These are phyloP conservation scores for Candida manassasensis DNA, from an alignment of 805 yeast genomes.

Conservation along the genomic window DNA sequence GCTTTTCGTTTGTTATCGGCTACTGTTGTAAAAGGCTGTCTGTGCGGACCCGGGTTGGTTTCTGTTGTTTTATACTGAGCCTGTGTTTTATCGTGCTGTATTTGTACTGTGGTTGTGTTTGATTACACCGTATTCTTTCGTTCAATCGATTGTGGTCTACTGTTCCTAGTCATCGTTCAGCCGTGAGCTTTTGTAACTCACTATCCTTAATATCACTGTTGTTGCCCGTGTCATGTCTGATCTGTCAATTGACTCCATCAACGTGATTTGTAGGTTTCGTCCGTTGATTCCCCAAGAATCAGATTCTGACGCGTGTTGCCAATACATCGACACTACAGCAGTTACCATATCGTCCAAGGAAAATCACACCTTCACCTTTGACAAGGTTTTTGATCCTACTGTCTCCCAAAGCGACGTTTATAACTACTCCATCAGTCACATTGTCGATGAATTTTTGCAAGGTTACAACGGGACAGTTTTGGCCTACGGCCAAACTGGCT, in stretches of 20 bases:
- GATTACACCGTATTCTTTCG: too few relatives aligned
- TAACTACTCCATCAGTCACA: constrained; percentile 51
- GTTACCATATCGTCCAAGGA: constrained; percentile 26
- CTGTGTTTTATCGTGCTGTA: too few relatives aligned
- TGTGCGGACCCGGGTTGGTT: too few relatives aligned
- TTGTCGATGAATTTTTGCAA: constrained; percentile 62
- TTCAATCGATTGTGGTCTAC: too few relatives aligned
- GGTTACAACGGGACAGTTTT: constrained; percentile 78
- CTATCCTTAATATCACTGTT: too few relatives aligned
- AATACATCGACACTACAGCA: constrained; percentile 22
- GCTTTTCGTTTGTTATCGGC: too few relatives aligned
- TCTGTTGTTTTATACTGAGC: too few relatives aligned
- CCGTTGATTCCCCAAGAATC: constrained; percentile 44
- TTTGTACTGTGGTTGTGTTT: too few relatives aligned
- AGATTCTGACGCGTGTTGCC: constrained; percentile 13
- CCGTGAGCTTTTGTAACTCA: too few relatives aligned
- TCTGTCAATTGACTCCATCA: constrained; percentile 40
- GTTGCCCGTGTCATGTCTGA: too few relatives aligned
- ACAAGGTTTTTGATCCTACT: constrained; percentile 52
- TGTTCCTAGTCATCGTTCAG: too few relatives aligned
- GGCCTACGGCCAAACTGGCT: constrained; percentile 77
- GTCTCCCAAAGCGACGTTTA: constrained; percentile 57
- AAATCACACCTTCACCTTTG: constrained; percentile 49
- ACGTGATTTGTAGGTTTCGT: constrained; percentile 69
- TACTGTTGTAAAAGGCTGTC: too few relatives aligned